Evolutionary conservation across 257 asterid species (phyloP), one percentile per base, ranked within the genome.

Genomic region (Solanum stenotomum): DNA sequence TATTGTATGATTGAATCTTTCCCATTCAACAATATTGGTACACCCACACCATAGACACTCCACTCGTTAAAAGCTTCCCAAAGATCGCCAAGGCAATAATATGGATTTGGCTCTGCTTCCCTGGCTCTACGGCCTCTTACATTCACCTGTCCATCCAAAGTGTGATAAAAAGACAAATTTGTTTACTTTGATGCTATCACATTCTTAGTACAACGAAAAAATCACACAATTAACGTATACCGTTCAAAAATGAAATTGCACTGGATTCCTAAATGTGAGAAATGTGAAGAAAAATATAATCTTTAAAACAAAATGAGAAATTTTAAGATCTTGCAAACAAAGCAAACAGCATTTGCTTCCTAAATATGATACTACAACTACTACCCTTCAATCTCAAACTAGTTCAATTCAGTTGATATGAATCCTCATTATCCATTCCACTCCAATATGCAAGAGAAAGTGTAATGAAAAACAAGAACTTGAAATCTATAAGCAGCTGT

Each of bases 31-130:
- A 91, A n/a, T 34, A 94, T 86, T 46, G 96, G 98, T 68, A 95
- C 96, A 6, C 95, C 98, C 9, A 90, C 93, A 81, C 98, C 99
- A 79, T 91, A 94, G 23, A 87, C 92, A 78, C 98, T 94, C 94
- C 94, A 91, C 89, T 92, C 94, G 3, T 63, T 34, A 76, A 96
- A 92, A 56, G 93, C 88, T 49, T 92, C 95, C 96, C 96, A 94
- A 4, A 96, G 88, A 91, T 95, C 98, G 86, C 92, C 92, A 63
- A 96, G 91, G 92, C 87, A 89, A 89, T 89, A 96, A 83, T 90
- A 96, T 8, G 92, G 89, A 78, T 61, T 88, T 14, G 90, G 65
- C 74, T 91, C 91, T n/a, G 87, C 87, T 85, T 94, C 93, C 70
- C 87, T 85, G 40, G 84, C 87, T 88, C 88, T 63, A 44, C 59